Evolutionary conservation across 2,329 filamentous ascomycete genomes (phyloP).

Genomic region (Rosellinia necatrix): DNA sequence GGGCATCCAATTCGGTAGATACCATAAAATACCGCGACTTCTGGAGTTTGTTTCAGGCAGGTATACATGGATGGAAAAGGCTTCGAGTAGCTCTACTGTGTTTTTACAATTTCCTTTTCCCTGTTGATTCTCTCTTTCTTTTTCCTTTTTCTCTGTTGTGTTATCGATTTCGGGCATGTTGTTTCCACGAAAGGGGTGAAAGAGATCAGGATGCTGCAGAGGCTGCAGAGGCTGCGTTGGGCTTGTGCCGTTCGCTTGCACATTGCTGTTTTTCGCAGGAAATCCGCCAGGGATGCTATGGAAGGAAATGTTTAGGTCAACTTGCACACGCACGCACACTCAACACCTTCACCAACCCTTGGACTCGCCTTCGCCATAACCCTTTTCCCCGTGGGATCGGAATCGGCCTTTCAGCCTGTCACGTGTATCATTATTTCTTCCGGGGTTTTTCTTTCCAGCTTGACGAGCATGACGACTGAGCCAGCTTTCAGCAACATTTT

Average conservation of each 20-base stretch:
- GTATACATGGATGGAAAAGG: slow-evolving; percentile 44
- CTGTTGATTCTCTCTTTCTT: slow-evolving; percentile 28
- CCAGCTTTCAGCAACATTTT: slow-evolving; percentile 40
- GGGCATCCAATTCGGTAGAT: slow-evolving; percentile 39
- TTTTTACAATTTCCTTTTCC: slow-evolving; percentile 30
- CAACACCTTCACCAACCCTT: slow-evolving; percentile 30
- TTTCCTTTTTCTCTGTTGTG: slow-evolving; percentile 15
- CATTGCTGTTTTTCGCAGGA: slow-evolving; percentile 31
- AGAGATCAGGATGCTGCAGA: slow-evolving; percentile 29
- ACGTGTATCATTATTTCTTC: slow-evolving; percentile 46
- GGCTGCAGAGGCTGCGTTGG: slow-evolving; percentile 31
- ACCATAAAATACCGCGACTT: slow-evolving; percentile 39
- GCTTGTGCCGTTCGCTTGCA: slow-evolving; percentile 28
- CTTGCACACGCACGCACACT: slow-evolving; percentile 20
- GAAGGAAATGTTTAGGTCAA: slow-evolving; percentile 35
- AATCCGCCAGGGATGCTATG: slow-evolving; percentile 29
- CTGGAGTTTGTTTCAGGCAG: slow-evolving; percentile 42
- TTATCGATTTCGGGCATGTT: slow-evolving; percentile 24
- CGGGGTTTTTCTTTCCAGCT: slow-evolving; percentile 42
- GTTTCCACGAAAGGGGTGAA: slow-evolving; percentile 23
- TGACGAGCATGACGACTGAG: slow-evolving; percentile 44
- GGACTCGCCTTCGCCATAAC: slow-evolving; percentile 34
- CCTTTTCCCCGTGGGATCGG: slow-evolving; percentile 39
- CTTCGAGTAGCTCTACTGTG: slow-evolving; percentile 38
- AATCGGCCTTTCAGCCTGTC: slow-evolving; percentile 40